Base-by-base conservation (phyloP, 2,329 filamentous ascomycete species). In the Ophiostoma piceae region DNA sequence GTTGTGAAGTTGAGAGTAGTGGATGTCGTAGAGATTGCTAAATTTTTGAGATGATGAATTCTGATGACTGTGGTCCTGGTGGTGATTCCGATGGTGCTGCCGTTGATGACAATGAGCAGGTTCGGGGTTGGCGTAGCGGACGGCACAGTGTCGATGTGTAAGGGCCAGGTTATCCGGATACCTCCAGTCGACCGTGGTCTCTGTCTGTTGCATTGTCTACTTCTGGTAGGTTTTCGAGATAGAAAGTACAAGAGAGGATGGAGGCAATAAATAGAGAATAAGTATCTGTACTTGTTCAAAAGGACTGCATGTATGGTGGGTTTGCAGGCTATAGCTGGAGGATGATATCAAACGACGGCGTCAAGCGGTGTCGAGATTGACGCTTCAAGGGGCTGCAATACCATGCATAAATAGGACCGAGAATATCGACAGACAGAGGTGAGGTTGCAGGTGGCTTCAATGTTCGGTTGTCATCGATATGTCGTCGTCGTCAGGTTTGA, bases 171-270 rank as follows among this genome's bases (percentile, higher is more conserved):
- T 37, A 47, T 72, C 68, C 64, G 66, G 41, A 66, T 71, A 35
- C 65, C 68, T 70, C 68, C 68, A 71, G 68, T 70, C 71, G 19
- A 43, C 29, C 16, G 65, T 22, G 11, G 67, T 19, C 35, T 70
- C 68, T 29, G 47, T 67, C 51, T 72, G 70, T 71, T 67, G 71
- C 70, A 72, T 71, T 35, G 51, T 70, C 37, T 70, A 54, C 41
- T 54, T 41, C 29, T 60, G 32, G 4, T 3, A 16, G 39, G 19
- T 51, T 11, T 11, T 11, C 22, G 12, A 65, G 39, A 16, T 26
- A 26, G 3, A 37, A 26, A 37, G 66, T 32, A 16, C 8, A 11
- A 60, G 51, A 3, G 8, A 22, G 16, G 32, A 35, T 16, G 7
- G 41, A 2, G 64, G 35, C 3, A 7, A 12, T 22, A 2, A 39